Conservation (phyloP, 1,139 yeast species). For the Scheffersomyces insectosa region DNA sequence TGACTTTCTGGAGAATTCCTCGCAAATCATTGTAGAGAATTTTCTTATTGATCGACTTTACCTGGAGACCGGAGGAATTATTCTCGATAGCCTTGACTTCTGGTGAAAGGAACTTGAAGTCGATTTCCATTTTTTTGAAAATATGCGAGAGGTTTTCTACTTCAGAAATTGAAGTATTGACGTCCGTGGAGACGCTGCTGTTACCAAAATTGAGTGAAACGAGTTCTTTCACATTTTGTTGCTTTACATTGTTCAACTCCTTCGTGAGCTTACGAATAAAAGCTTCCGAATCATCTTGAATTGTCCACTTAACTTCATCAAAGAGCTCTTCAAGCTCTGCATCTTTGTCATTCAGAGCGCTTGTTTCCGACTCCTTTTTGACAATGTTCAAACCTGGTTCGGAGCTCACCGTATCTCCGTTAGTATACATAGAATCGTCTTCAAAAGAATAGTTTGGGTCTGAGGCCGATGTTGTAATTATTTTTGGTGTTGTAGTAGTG, state of each 20-base stretch:
- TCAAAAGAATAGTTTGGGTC: slow-evolving; percentile 7
- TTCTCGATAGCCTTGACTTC: slow-evolving; percentile 73
- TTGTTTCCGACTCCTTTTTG: slow-evolving; percentile 14
- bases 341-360: slow-evolving; percentile 30
- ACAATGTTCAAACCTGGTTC: slow-evolving; percentile 21
- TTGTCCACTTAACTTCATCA: slow-evolving; percentile 74
- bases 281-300: slow-evolving; percentile 59
- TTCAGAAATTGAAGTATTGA: slow-evolving; percentile 52
- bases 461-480: neutral
- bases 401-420: neutral
- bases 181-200: slow-evolving; percentile 35
- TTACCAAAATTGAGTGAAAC: slow-evolving; percentile 40
- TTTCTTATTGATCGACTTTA: slow-evolving; percentile 80
- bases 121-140: slow-evolving; percentile 46
- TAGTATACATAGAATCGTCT: slow-evolving; percentile 10
- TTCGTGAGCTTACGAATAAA: slow-evolving; percentile 57
- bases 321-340: slow-evolving; percentile 64
- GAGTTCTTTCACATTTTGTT: slow-evolving; percentile 38
- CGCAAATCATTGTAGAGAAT: slow-evolving; percentile 67
- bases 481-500: neutral
- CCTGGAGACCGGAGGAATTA: slow-evolving; percentile 81
- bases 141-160: slow-evolving; percentile 62
- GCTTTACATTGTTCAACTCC: slow-evolving; percentile 37
- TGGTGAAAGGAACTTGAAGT: slow-evolving; percentile 49
- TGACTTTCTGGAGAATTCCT: slow-evolving; percentile 67